Percentiles rank a stretch among this genome's conserved stretches.
phyloP scores from a whole-genome alignment of 1,139 yeast genomes.

The Diutina sp. region DNA sequence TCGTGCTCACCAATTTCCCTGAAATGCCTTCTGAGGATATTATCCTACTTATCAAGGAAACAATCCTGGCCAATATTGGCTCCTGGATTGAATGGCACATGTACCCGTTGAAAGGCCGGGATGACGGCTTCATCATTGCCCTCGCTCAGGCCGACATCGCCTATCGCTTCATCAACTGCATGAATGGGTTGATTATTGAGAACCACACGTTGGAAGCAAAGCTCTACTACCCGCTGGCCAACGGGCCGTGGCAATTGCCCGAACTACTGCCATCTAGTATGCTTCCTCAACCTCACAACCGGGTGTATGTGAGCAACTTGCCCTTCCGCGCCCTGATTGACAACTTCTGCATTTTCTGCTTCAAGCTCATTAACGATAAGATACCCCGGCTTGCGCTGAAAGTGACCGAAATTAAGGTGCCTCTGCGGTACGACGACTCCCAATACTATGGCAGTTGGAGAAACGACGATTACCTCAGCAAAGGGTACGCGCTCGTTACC shows the following conservation, averaged over 20 bases:
- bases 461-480: conserved; percentile 5
- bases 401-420: conserved; percentile 45
- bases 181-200: not conserved
- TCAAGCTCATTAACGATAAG: not conserved
- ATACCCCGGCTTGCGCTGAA: conserved; percentile 5
- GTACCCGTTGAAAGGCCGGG: not conserved
- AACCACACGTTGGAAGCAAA: not conserved
- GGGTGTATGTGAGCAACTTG: conserved; percentile 42
- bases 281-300: conserved; percentile 15
- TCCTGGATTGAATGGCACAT: not conserved
- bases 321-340: conserved; percentile 43
- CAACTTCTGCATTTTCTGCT: not conserved
- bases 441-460: not conserved
- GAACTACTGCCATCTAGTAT: not conserved
- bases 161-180: not conserved
- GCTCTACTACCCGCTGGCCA: not conserved
- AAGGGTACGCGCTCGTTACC: conserved; percentile 59
- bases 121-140: not conserved
- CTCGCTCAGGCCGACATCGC: not conserved
- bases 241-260: not conserved
- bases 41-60: not conserved
- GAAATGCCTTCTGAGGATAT: not conserved
- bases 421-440: conserved; percentile 13
- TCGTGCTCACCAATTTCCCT: not conserved
- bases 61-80: not conserved